Evolutionary conservation across 768 basidiomycete genomes (phyloP), one percentile per base, ranked within the genome.

Genomic region (Russula vinacea): DNA sequence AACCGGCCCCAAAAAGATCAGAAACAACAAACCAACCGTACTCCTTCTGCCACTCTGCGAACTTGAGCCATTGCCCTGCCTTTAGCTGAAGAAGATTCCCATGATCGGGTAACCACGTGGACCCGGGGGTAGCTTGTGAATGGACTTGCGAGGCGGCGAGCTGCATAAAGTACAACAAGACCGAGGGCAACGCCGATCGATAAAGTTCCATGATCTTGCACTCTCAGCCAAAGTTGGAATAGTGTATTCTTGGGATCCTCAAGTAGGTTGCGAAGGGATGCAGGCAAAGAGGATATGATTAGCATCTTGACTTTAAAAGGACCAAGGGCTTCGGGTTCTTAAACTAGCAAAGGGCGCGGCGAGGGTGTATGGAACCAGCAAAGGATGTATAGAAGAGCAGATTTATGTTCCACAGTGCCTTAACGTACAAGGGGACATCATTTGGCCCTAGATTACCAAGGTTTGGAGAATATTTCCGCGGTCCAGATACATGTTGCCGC

Each of bases 71-170:
- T 32, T 53, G 60, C 3, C 17, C 13, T 19, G 33, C 5, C 17
- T 9, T 33, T 1, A 62, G 16, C 24, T 53, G 44, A 5, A 54
- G 11, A 5, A 51, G 22, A 45, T 62, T 66, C 2, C 61, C 60
- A 62, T 49, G 37, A 66, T 45, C 3, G 61, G 65, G 9, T 62
- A 62, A 35, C 64, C 60, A 14, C 60, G 47, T 6, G 64, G 64
- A 6, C 53, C 53, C 3, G 35, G 53, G 16, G 53, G 53, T 55
- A 55, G 33, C 40, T 60, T 59, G 11, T 58, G 50, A 49, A 60
- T 19, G 63, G 63, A 32, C 64, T 65, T 5, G 59, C 14, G 19
- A 61, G 0, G 53, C 58, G 58, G 50, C 37, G 65, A 26, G 37
- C 55, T 1, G 32, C 1, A 5, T 11, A 56, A 13, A 57, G 29